Evolutionary conservation across 345 rosid species (phyloP), one percentile per base, ranked within the genome.

Genomic region (Eucalyptus globulus): DNA sequence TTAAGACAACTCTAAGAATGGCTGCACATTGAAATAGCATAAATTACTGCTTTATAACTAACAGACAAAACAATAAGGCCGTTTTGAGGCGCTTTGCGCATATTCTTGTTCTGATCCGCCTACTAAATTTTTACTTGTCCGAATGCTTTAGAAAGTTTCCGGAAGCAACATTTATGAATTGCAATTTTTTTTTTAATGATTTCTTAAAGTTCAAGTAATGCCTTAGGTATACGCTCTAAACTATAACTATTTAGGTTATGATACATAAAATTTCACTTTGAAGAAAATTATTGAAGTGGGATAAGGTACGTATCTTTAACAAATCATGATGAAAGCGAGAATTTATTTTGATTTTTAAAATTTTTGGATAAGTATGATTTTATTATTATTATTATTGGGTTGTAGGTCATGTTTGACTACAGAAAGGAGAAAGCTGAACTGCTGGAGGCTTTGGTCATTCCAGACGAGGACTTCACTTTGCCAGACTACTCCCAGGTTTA

Each of bases 401-500:
- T 56, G 62, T 22, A 56, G 62, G 62, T 56, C 62, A 9, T 56
- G 62, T 56, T 56, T 22, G 62, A 56, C 27, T 0, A 56, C 62
- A 56, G 62, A 56, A 22, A 56, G 62, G 62, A 56, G 27, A 56
- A 22, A 4, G 62, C 27, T 22, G 62, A 56, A 24, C 62, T 56
- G 26, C 62, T 56, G 62, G 62, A 56, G 62, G 62, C 62, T 56
- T 56, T 56, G 62, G 80, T 89, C 50, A 50, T 90, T 44, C 88
- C 83, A 34, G 93, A 91, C 44, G 34, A 92, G 29, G 88, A 87
- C 72, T n/a, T 87, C 40, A 56, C 50, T 47, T 87, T 40, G 87
- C 91, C 65, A 9, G 26, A 29, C 67, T 37, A 65, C 58, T 80
- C 90, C 4, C 93, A 91, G 90, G 94, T 90, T 12, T 26, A 60